Evolutionary conservation across 768 basidiomycete species (phyloP).

Genomic region (Boletus rufocinnamomeus): DNA sequence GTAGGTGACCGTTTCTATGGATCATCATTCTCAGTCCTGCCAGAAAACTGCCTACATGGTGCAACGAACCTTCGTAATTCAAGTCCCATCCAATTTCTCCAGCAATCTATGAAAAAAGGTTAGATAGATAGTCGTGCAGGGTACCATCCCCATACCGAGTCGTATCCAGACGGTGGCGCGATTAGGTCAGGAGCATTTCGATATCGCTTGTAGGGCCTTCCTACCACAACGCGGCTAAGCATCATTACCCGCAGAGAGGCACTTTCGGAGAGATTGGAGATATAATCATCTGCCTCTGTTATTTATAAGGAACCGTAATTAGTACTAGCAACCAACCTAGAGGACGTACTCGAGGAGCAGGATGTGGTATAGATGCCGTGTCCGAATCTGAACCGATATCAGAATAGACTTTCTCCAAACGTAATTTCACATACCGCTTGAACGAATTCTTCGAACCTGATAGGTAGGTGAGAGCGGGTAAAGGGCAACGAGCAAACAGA

Average conservation of each 20-base stretch:
- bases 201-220: conserved; percentile 52
- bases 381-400: conserved; percentile 52
- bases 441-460: conserved; percentile 59
- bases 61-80: conserved; percentile 52
- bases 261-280: conserved; percentile 42
- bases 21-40: neutral
- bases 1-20: conserved; percentile 64
- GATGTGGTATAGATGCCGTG: conserved; percentile 66
- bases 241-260: conserved; percentile 52
- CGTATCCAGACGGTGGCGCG: conserved; percentile 56
- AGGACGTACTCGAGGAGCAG: conserved; percentile 61
- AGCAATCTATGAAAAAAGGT: conserved; percentile 43
- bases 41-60: neutral
- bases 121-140: neutral
- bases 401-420: neutral
- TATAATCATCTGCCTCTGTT: conserved; percentile 69
- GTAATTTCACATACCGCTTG: conserved; percentile 38
- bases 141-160: conserved; percentile 49
- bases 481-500: conserved; percentile 3
- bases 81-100: conserved; percentile 65
- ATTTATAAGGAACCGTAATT: conserved; percentile 7
- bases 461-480: conserved; percentile 12
- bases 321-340: neutral
- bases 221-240: conserved; percentile 64
- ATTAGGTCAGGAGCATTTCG: conserved; percentile 50